phyloP scores from a whole-genome alignment of 345 rosid species.

The Capsella bursapastoris region DNA sequence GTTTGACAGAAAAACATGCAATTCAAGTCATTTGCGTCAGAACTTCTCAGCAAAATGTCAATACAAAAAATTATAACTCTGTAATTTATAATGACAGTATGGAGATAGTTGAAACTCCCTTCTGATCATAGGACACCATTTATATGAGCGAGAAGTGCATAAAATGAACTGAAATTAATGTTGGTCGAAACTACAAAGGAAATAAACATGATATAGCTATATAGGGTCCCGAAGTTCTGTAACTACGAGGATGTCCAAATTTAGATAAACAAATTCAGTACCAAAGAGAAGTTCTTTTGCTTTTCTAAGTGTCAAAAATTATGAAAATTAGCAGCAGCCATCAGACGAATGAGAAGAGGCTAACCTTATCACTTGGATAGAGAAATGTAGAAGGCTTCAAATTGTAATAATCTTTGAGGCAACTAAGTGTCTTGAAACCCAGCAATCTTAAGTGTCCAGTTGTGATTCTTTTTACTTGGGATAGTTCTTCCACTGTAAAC shows the following conservation, averaged over 20 bases:
- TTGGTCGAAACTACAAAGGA: neutral
- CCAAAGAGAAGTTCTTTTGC: conserved; percentile 1
- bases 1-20: neutral
- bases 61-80: conserved; percentile 2
- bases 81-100: neutral
- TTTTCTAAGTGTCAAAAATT: conserved; percentile 6
- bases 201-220: neutral
- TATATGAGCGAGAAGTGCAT: neutral
- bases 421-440: conserved; percentile 92
- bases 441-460: conserved; percentile 71
- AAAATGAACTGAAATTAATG: neutral
- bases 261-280: conserved; percentile 11
- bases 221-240: conserved; percentile 1
- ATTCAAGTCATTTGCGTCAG: conserved; percentile 13
- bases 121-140: conserved; percentile 14
- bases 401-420: conserved; percentile 92
- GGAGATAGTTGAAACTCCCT: conserved; percentile 8
- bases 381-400: conserved; percentile 92
- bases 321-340: conserved; percentile 9
- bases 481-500: conserved; percentile 68
- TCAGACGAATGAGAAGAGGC: conserved; percentile 13
- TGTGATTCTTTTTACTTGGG: conserved; percentile 77
- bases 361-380: conserved; percentile 90
- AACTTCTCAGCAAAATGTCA: conserved; percentile 9
- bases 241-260: neutral